Evolutionary conservation across 2,329 filamentous ascomycete genomes (phyloP), one percentile per base, ranked within the genome.

Genomic region (Sphaerulina vaccinii): DNA sequence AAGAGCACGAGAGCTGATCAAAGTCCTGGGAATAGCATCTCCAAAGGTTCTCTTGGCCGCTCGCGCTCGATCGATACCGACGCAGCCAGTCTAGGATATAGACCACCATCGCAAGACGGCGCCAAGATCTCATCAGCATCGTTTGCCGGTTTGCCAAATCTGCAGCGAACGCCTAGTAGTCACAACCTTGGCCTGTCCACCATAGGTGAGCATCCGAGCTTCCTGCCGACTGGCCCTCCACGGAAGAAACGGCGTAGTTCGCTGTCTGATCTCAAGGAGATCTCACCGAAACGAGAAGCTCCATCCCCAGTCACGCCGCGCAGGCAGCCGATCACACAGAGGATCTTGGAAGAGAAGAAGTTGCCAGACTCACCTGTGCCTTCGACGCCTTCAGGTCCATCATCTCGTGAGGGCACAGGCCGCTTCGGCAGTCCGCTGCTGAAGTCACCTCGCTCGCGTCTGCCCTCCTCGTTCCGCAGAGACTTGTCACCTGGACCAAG

Each of bases 191-290:
- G 65, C 9, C 65, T 82, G 27, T 74, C 73, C 16, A 79, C 78
- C 5, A 84, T 77, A 63, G 77, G 72, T 60, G 75, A 73, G 50
- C 65, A 68, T 49, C 64, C 67, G 13, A 74, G 75, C 68, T 72
- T 75, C 66, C 69, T 71, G 42, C 66, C 69, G 10, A 75, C 68
- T 11, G 68, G 63, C 57, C 69, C 70, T n/a, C 72, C 75, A 38
- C 84, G 81, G 67, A 91, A 85, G 73, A 96, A 95, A 75, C 81
- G 92, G 49, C 85, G 92, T 67, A 96, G 91, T 72, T 96, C 91
- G 21, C 74, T 97, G 36, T 96, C 91, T 3, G 92, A 97, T 68
- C 77, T 97, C 41, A 87, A 84, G 60, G 79, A 75, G 50, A 74
- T 88, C 15, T 50, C 63, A 18, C 57, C 62, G n/a, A 56, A 58